Percentiles rank a stretch among this genome's conserved stretches.
These are phyloP conservation scores for Rhododendron mucronatum DNA, from an alignment of 148 eudicot species.

Conservation along the genomic window DNA sequence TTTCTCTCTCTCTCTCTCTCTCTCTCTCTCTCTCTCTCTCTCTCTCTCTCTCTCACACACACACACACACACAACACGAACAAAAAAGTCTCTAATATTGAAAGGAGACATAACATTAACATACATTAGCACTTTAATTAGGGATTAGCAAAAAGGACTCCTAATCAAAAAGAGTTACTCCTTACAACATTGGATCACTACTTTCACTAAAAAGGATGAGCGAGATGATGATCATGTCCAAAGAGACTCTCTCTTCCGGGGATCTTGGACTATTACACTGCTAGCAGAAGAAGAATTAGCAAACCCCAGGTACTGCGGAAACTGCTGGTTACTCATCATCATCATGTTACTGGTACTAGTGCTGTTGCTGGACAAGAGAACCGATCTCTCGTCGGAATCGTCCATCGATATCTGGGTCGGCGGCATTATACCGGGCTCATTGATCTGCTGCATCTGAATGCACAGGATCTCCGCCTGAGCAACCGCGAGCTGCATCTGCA, in stretches of 20 bases:
- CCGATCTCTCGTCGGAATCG: constrained; percentile 31
- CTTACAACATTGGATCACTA: not conserved
- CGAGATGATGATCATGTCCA: constrained; percentile 41
- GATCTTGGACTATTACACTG: constrained; percentile 45
- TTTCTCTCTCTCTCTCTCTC: not conserved
- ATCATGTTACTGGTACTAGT: constrained; percentile 19
- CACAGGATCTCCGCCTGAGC: constrained; percentile 78
- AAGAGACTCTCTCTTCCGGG: constrained; percentile 68
- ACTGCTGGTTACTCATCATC: constrained; percentile 22
- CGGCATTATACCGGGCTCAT: constrained; percentile 4
- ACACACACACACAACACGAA: not conserved
- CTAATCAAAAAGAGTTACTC: not conserved
- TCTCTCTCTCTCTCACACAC: not conserved
- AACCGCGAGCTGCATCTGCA: constrained; percentile 79
- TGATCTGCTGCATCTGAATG: constrained; percentile 67
- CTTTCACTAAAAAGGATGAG: not conserved
- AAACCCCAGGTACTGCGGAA: constrained; percentile 33
- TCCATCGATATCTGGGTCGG: not conserved
- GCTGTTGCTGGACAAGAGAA: constrained; percentile 20
- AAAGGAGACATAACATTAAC: not conserved
- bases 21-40: not conserved
- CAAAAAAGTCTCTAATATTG: not conserved
- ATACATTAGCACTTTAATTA: constrained; percentile 5
- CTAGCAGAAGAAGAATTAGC: constrained; percentile 35
- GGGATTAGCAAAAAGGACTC: not conserved